Conservation (phyloP, 2,329 filamentous ascomycete genomes). For the Didymella segeticola region DNA sequence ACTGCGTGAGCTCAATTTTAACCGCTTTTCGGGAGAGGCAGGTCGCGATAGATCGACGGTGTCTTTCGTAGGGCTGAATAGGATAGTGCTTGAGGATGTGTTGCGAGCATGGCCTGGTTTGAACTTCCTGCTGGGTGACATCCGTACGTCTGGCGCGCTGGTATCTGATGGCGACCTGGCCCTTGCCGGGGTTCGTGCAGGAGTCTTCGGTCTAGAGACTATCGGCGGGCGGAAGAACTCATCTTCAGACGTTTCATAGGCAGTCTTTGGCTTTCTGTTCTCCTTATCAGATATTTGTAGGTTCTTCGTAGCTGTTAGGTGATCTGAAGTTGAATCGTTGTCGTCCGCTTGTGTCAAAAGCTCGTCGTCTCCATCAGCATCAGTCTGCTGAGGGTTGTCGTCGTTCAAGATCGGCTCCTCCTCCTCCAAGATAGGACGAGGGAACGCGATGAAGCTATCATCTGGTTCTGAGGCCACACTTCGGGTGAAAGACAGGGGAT, state of each 20-base stretch:
- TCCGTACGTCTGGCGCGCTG: constrained; percentile 43
- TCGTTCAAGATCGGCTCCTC: constrained; percentile 51
- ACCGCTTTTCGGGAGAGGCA: constrained; percentile 38
- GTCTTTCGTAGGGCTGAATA: constrained; percentile 72
- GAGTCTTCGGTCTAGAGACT: constrained; percentile 37
- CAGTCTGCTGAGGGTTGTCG: constrained; percentile 67
- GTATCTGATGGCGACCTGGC: constrained; percentile 37
- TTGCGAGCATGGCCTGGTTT: constrained; percentile 71
- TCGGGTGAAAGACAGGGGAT: constrained; percentile 59
- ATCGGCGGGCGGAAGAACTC: constrained; percentile 55
- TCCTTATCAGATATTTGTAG: constrained; percentile 34
- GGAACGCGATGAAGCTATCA: constrained; percentile 41
- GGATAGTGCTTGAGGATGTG: constrained; percentile 79
- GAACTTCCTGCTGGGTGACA: constrained; percentile 38
- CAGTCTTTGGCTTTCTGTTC: constrained; percentile 28
- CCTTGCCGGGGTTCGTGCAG: constrained; percentile 31
- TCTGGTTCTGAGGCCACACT: constrained; percentile 66
- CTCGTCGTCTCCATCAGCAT: constrained; percentile 90
- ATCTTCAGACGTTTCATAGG: constrained; percentile 48
- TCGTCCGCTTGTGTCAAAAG: constrained; percentile 74
- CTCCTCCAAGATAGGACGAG: constrained; percentile 54
- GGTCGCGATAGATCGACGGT: constrained; percentile 47
- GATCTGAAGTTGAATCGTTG: constrained; percentile 44
- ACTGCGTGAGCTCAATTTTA: constrained; percentile 40
- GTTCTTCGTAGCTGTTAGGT: constrained; percentile 24